Evolutionary conservation across 371 early-diverging fungal species (phyloP), one percentile per base, ranked within the genome.

Genomic region (Mucor piriformis): DNA sequence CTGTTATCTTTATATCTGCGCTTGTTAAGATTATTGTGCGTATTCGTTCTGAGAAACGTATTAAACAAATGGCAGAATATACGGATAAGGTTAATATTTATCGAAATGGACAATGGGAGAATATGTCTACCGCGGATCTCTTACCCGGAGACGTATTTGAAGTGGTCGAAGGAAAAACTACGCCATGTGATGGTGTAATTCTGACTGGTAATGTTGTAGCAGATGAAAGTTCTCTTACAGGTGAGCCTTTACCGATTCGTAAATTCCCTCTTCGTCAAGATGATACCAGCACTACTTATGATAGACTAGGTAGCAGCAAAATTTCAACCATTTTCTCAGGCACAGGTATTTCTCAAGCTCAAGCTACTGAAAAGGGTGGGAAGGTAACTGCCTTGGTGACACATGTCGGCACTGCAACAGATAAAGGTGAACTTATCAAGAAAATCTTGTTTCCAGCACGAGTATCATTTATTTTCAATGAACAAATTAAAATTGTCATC

Each of bases 111-210:
- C 44, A 63, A 23, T 89, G 89, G 90, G 43, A 53, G 11, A 55
- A 54, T 6, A 48, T 81, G 32, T 77, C 84, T 0, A 84, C 86
- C 4, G 64, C 66, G 15, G 76, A 85, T 4, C 59, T 92, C 21
- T 88, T 90, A 12, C 85, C 89, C 10, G 93, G 93, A 20, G 93
- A 92, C 70, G 83, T 89, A 5, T 81, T 90, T 53, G 82, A 84
- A 61, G 66, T 92, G 3, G 63, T 47, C 4, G 64, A 80, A 34
- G 81, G 79, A 44, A 76, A 83, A 52, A 78, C 77, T 11, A 62
- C 88, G 7, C 83, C 88, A n/a, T 86, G 88, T 48, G 92, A 92
- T 59, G 85, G 77, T 21, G 83, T 87, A 6, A 64, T 92, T 13
- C 69, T 91, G 12, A 68, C 76, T 38, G 92, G 92, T 23, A 86